Evolutionary conservation across 164 flowering plant genomes (phyloP), one percentile per base, ranked within the genome.

Genomic region (Akebia trifoliata): DNA sequence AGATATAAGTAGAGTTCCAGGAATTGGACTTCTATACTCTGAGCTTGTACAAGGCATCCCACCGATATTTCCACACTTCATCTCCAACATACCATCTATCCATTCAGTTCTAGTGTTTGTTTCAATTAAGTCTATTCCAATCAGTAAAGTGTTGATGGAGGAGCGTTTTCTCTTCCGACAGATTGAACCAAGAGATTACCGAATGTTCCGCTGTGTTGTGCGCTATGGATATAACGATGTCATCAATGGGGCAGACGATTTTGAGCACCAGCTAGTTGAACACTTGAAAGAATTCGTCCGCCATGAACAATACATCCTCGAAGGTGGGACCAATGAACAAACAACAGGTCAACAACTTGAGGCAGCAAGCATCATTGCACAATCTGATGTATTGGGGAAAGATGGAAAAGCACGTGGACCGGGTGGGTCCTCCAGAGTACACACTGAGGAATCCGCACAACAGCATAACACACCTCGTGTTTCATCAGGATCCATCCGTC

Each of bases 1-100:
- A 4, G 32, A 49, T 10, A 54, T 84, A 36, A 72, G 40, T 39
- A 61, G 88, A 37, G 43, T 82, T 0, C 93, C 88, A 0, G 93
- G 93, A 24, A 64, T 88, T 8, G 90, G 76, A 8, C 72, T 88
- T 31, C 43, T 88, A 24, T 88, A 82, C 63, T 79, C 90, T 0
- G 90, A 88, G 56, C 88, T 88, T 15, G 92, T 81, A 0, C 87
- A 82, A 21, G 96, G 96, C 34, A 74, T 85, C 50, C 88, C 96
- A 37, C 93, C 87, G 0, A 82, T 88, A 25, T 83, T 88, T 50
- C 67, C 77, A 5, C 90, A 88, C 56, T 82, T 73, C 47, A 48
- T 82, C n/a, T 53, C 68, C 38, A 82, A 76, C 54, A 46, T 88
- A 1, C 88, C 85, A 12, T 71, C 87, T n/a, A 54, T 83, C 35